These are phyloP conservation scores for Boehmeria nivea DNA, from an alignment of 306 rosid genomes.

Conservation along the genomic window DNA sequence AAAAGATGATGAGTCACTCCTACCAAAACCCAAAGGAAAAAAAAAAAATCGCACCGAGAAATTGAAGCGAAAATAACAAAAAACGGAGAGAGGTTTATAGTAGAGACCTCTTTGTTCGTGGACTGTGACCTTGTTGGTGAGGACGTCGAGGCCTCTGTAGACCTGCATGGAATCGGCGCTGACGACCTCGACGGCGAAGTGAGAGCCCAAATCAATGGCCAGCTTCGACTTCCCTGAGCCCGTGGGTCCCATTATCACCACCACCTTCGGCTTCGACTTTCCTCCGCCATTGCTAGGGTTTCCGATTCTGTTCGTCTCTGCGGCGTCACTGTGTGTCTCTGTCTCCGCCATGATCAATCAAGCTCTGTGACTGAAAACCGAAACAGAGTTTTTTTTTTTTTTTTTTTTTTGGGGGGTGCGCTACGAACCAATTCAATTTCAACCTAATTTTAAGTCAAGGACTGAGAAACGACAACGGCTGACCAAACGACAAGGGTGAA, in stretches of 20 bases:
- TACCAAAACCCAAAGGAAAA: too few species aligned
- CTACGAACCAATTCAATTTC: too few species aligned
- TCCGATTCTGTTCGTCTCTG: constrained; percentile 11
- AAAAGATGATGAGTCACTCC: constrained; percentile 87
- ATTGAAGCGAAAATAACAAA: not conserved
- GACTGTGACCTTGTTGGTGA: constrained; percentile 71
- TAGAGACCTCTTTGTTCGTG: constrained; percentile 53
- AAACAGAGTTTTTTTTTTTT: too few species aligned
- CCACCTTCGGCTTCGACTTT: constrained; percentile 51
- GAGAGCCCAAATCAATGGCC: constrained; percentile 67
- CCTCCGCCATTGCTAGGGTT: constrained; percentile 35
- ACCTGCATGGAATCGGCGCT: constrained; percentile 97
- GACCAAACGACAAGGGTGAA: too few species aligned
- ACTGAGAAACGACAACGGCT: too few species aligned
- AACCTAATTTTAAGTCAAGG: too few species aligned
- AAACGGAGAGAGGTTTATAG: not conserved
- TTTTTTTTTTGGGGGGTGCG: too few species aligned
- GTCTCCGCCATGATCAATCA: not conserved
- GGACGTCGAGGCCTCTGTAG: constrained; percentile 75
- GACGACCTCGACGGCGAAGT: constrained; percentile 71
- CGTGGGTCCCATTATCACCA: constrained; percentile 79
- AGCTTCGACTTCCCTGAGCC: constrained; percentile 84
- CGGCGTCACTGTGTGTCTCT: too few species aligned
- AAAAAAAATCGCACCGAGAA: not conserved
- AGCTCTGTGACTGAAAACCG: not conserved